A percentile compares a stretch with the other conserved stretches of the same genome.
Conservation (phyloP, 2,329 filamentous ascomycete species). For the Diaporthe destruens region DNA sequence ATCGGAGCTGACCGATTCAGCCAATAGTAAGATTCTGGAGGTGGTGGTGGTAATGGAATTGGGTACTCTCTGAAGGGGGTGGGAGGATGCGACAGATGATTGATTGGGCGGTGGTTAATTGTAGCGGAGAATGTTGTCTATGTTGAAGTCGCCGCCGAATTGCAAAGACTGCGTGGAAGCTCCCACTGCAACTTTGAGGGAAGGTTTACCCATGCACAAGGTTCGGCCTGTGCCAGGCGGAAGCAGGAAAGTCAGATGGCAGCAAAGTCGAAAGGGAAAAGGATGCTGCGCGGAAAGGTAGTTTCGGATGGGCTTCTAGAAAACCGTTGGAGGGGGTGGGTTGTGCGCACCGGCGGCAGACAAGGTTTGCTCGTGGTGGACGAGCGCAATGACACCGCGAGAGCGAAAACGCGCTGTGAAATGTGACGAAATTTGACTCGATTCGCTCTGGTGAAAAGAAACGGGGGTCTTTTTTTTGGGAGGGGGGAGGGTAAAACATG, state of each 20-base stretch:
- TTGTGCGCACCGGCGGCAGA: conserved; percentile 7
- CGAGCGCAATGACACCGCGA: not conserved
- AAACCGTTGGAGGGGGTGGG: conserved; percentile 1
- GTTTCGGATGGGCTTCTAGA: conserved; percentile 18
- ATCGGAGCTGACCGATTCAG: not conserved
- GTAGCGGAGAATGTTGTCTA: not conserved
- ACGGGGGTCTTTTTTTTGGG: not conserved
- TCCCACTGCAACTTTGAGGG: not conserved
- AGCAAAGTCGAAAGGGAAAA: not conserved
- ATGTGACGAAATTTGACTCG: conserved; percentile 1
- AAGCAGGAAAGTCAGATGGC: not conserved
- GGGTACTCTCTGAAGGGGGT: not conserved
- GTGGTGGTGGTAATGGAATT: not conserved
- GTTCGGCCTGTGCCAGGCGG: not conserved
- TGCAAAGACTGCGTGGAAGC: not conserved
- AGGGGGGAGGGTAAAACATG: not conserved
- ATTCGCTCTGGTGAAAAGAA: too few relatives aligned
- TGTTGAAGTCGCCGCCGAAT: not conserved
- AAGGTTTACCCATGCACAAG: not conserved
- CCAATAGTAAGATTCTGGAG: conserved; percentile 8
- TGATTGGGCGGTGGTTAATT: not conserved
- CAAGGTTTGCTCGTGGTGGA: conserved; percentile 6
- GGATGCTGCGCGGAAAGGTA: not conserved
- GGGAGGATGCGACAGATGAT: not conserved
- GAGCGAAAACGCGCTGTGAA: not conserved